A percentile compares a stretch with the other conserved stretches of the same genome.
Conservation (phyloP, 2,329 filamentous ascomycete genomes). For the Ceratocystis destructans region DNA sequence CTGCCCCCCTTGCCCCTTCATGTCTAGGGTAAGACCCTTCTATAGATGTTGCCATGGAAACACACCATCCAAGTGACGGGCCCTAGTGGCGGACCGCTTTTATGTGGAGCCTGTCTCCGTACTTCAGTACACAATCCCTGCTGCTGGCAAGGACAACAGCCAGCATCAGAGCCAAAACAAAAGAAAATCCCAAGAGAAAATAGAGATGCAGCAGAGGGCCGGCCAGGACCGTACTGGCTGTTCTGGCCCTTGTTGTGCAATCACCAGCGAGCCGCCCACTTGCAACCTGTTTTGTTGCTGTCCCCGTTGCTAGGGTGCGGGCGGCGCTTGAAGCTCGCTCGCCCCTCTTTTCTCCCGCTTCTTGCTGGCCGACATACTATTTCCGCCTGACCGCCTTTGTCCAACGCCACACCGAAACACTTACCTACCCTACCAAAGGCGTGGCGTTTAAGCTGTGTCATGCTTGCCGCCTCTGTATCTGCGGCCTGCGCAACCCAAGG, state of each 20-base stretch:
- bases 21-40: background rate
- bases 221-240: too few relatives aligned
- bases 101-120: conserved; percentile 12
- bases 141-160: background rate
- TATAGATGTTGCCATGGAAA: conserved; percentile 20
- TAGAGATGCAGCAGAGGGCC: background rate
- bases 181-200: conserved; percentile 12
- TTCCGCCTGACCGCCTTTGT: conserved; percentile 12
- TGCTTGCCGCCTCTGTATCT: background rate
- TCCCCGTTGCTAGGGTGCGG: background rate
- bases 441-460: conserved; percentile 1
- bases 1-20: background rate
- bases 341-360: background rate
- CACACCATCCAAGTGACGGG: conserved; percentile 15
- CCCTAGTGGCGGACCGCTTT: conserved; percentile 12
- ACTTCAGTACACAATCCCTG: conserved; percentile 11
- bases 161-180: background rate
- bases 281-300: too few relatives aligned
- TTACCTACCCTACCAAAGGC: background rate
- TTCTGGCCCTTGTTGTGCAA: too few relatives aligned
- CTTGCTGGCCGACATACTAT: conserved; percentile 6
- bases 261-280: too few relatives aligned
- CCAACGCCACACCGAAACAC: conserved; percentile 1
- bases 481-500: background rate
- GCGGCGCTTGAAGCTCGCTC: background rate